A percentile compares a stretch with the other conserved stretches of the same genome.
These are phyloP conservation scores for Aspergillus sp. DNA, from an alignment of 2,329 filamentous ascomycete genomes.

Conservation along the genomic window DNA sequence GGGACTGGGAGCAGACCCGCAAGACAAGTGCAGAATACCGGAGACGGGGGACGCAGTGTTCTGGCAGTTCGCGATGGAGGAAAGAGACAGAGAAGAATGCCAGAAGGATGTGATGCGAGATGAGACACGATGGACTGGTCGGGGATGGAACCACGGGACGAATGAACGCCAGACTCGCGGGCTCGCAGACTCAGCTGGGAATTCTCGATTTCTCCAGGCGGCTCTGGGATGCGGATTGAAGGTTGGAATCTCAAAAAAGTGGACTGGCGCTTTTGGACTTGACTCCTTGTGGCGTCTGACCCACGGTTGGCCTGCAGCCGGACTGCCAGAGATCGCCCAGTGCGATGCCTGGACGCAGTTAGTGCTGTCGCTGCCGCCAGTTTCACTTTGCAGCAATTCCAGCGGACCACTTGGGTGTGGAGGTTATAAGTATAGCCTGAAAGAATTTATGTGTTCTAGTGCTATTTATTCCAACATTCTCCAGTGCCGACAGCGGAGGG, in stretches of 20 bases:
- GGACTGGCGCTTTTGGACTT: slow-evolving; percentile 11
- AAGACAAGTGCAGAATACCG: slow-evolving; percentile 9
- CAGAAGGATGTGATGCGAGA: slow-evolving; percentile 7
- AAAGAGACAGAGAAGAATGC: not conserved
- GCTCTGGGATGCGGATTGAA: slow-evolving; percentile 20
- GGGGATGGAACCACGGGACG: slow-evolving; percentile 5
- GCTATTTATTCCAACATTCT: not conserved
- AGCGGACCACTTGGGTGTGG: not conserved
- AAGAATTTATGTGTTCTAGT: not conserved
- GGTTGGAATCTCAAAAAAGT: slow-evolving; percentile 4
- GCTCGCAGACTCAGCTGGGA: slow-evolving; percentile 1
- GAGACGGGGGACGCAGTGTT: slow-evolving; percentile 5
- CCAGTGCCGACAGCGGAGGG: not conserved
- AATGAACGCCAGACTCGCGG: not conserved
- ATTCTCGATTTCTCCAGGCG: slow-evolving; percentile 19
- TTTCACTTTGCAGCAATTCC: not conserved
- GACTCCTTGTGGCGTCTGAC: slow-evolving; percentile 26
- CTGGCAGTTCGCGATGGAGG: not conserved
- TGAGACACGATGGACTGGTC: not conserved
- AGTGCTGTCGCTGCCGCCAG: not conserved
- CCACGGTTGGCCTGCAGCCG: slow-evolving; percentile 18
- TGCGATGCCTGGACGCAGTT: slow-evolving; percentile 11
- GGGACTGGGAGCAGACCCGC: slow-evolving; percentile 22
- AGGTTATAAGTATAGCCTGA: not conserved
- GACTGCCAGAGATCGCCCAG: slow-evolving; percentile 16